Conservation (phyloP, 345 rosid genomes). For the Atalantia buxifolia region DNA sequence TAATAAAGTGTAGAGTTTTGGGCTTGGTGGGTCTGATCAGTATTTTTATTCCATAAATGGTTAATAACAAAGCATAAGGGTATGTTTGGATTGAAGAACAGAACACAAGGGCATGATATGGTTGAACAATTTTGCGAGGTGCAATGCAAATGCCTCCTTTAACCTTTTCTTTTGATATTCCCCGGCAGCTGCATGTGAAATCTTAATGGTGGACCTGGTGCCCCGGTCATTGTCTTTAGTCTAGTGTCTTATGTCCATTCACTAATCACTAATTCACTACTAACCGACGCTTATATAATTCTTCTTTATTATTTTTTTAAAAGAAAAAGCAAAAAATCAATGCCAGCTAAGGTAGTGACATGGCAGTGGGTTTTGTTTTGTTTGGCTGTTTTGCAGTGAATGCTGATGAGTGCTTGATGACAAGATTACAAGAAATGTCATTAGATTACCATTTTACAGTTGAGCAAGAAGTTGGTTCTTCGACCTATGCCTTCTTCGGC, state of each 20-base stretch:
- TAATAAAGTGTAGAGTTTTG: not conserved
- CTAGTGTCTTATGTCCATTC: not conserved
- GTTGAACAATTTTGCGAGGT: conserved; percentile 26
- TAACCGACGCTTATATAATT: conserved; percentile 23
- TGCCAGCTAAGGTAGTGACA: conserved; percentile 31
- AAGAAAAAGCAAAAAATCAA: not conserved
- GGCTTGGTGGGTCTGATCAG: not conserved
- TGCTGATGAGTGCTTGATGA: conserved; percentile 92
- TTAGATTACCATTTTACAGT: conserved; percentile 91
- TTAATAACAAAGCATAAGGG: not conserved
- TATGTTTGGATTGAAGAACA: conserved; percentile 16
- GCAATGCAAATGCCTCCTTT: conserved; percentile 17
- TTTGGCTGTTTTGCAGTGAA: conserved; percentile 55
- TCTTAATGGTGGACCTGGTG: conserved; percentile 35
- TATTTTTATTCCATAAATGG: not conserved
- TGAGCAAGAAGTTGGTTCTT: conserved; percentile 97
- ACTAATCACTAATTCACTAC: conserved; percentile 9
- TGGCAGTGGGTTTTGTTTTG: not conserved
- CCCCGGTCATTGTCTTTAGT: conserved; percentile 22
- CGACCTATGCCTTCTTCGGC: conserved; percentile 90
- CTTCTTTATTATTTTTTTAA: not conserved
- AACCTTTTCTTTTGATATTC: not conserved
- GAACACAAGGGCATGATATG: conserved; percentile 21
- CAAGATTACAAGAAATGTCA: conserved; percentile 99
- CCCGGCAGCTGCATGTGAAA: conserved; percentile 49